phyloP scores from a whole-genome alignment of 148 eudicot genomes.

The Hydrangea macrophylla region DNA sequence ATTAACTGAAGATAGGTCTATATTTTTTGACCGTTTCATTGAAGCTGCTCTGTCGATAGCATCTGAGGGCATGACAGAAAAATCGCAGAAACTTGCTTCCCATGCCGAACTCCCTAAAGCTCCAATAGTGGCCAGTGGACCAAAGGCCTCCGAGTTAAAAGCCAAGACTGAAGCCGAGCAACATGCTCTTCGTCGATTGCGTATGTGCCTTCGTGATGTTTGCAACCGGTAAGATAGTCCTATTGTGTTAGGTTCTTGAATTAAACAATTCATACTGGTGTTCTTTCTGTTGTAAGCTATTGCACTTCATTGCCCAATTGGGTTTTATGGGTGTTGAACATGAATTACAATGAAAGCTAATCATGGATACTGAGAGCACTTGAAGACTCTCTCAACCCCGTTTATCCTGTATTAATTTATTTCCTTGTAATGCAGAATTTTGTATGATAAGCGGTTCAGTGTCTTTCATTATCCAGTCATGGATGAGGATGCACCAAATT shows the following conservation, averaged over 20 bases:
- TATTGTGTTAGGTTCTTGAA: not conserved
- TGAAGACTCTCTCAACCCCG: not conserved
- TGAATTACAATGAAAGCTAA: not conserved
- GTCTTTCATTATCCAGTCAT: conserved; percentile 91
- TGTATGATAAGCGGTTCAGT: conserved; percentile 93
- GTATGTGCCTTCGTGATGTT: conserved; percentile 98
- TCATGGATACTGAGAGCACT: not conserved
- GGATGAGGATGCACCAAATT: conserved; percentile 99
- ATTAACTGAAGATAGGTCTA: conserved; percentile 68
- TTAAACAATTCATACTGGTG: not conserved
- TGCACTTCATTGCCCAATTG: not conserved
- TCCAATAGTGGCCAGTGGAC: conserved; percentile 75
- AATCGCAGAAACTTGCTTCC: conserved; percentile 37
- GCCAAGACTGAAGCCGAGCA: conserved; percentile 96
- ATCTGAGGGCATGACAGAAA: conserved; percentile 37
- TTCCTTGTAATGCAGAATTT: conserved; percentile 54
- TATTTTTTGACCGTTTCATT: conserved; percentile 72
- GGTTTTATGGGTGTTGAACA: conserved; percentile 5
- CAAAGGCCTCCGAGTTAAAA: conserved; percentile 84
- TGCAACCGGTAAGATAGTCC: conserved; percentile 74
- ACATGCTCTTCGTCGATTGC: conserved; percentile 90
- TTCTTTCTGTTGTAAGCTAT: not conserved
- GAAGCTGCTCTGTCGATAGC: conserved; percentile 80
- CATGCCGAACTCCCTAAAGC: conserved; percentile 84
- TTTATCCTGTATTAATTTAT: not conserved